Percentiles rank a stretch among this genome's conserved stretches.
Evolutionary conservation across 2,329 filamentous ascomycete species (phyloP).

Genomic region (Ceratocystis alfenasii): DNA sequence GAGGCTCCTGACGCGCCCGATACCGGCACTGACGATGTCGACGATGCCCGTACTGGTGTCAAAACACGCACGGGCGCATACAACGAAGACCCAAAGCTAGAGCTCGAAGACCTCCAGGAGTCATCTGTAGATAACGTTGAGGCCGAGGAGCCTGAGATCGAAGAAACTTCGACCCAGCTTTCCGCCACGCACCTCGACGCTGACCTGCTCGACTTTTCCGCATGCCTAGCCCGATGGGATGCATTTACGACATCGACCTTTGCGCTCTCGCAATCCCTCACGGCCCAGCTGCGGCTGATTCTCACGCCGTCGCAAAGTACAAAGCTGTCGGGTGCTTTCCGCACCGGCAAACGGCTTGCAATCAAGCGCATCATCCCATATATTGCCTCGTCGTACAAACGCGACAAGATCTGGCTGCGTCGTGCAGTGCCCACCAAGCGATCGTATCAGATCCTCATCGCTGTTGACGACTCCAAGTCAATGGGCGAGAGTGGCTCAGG

Average conservation of each 20-base stretch:
- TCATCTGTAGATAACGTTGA: slow-evolving; percentile 33
- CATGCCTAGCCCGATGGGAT: slow-evolving; percentile 66
- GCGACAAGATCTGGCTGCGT: slow-evolving; percentile 99
- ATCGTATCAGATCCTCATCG: slow-evolving; percentile 92
- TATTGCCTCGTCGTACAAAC: slow-evolving; percentile 95
- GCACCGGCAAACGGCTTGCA: slow-evolving; percentile 94
- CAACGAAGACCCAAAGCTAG: slow-evolving; percentile 38
- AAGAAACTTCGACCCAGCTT: slow-evolving; percentile 50
- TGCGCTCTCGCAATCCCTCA: slow-evolving; percentile 73
- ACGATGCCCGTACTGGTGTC: slow-evolving; percentile 46
- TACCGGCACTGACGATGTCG: slow-evolving; percentile 7
- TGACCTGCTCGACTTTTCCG: slow-evolving; percentile 38
- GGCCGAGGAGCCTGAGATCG: slow-evolving; percentile 38
- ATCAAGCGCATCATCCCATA: slow-evolving; percentile 99
- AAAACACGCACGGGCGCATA: slow-evolving; percentile 48
- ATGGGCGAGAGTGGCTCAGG: slow-evolving; percentile 77
- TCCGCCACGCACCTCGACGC: slow-evolving; percentile 59
- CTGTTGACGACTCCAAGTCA: slow-evolving; percentile 86
- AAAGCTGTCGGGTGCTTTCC: slow-evolving; percentile 91
- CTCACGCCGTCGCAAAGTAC: slow-evolving; percentile 88
- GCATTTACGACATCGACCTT: slow-evolving; percentile 76
- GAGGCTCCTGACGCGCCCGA: not conserved
- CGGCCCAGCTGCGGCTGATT: slow-evolving; percentile 90
- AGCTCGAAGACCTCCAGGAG: slow-evolving; percentile 15
- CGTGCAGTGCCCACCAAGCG: slow-evolving; percentile 83